These are phyloP conservation scores for Tripidium arundinaceum DNA, from an alignment of 202 grass and related monocot species.

Conservation along the genomic window DNA sequence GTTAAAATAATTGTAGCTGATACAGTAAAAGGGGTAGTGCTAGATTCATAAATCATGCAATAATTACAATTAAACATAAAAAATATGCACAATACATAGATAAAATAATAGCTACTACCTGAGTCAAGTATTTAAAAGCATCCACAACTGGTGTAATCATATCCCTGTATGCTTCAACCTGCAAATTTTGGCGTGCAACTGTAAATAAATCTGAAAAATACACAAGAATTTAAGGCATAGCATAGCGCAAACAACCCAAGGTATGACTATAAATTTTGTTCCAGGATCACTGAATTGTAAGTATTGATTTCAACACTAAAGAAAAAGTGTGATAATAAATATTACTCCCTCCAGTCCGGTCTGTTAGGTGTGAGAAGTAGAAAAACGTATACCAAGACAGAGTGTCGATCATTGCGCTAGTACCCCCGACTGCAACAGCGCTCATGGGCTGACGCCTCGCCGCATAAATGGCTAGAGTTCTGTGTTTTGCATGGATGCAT, in stretches of 20 bases:
- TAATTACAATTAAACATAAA: background rate
- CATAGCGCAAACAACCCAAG: constrained; percentile 1
- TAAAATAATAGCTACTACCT: constrained; percentile 48
- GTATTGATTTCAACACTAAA: background rate
- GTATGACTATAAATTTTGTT: background rate
- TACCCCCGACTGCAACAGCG: background rate
- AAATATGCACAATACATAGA: constrained; percentile 15
- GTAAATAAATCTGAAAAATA: background rate
- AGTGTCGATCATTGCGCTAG: background rate
- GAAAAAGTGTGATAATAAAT: background rate
- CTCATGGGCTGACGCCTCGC: background rate
- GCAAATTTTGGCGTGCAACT: constrained; percentile 37
- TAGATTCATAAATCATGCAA: background rate
- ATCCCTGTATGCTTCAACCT: constrained; percentile 99
- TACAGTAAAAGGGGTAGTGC: background rate
- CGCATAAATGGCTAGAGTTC: background rate
- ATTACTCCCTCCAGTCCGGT: background rate
- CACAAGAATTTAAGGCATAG: background rate
- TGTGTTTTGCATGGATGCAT: background rate
- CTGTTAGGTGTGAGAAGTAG: background rate
- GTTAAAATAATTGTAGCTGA: constrained; percentile 13
- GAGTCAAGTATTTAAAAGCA: constrained; percentile 99
- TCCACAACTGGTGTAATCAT: constrained; percentile 98
- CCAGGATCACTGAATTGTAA: constrained; percentile 1
- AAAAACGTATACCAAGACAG: background rate